Conservation (phyloP, 2,329 filamentous ascomycete species). For the Neonectria sp. region DNA sequence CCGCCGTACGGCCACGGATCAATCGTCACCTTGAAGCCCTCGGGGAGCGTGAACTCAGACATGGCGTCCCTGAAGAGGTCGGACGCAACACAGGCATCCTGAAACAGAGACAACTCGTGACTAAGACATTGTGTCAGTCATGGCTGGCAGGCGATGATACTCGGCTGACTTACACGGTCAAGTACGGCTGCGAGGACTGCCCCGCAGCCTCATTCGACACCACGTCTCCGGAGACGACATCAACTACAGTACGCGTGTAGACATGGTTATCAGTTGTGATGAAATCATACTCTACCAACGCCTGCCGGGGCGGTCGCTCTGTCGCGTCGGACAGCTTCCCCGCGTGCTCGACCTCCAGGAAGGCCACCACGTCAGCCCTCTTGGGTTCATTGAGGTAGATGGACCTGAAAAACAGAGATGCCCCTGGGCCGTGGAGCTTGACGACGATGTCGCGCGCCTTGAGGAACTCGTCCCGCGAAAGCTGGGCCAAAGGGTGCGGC, state of each 20-base stretch:
- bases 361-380: constrained; percentile 71
- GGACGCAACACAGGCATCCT: constrained; percentile 59
- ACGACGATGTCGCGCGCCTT: constrained; percentile 62
- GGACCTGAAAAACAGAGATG: constrained; percentile 64
- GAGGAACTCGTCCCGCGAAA: constrained; percentile 65
- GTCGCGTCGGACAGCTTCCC: constrained; percentile 60
- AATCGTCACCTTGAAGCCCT: constrained; percentile 60
- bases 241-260: constrained; percentile 57
- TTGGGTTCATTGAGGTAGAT: constrained; percentile 75
- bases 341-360: constrained; percentile 74
- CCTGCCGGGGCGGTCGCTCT: constrained; percentile 61
- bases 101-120: constrained; percentile 58
- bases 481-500: constrained; percentile 64
- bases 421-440: constrained; percentile 44
- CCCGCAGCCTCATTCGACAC: constrained; percentile 44
- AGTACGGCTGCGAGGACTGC: constrained; percentile 55
- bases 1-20: constrained; percentile 79
- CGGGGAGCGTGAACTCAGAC: constrained; percentile 62
- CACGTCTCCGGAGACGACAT: constrained; percentile 53
- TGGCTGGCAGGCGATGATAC: background rate
- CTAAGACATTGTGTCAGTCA: constrained; percentile 37
- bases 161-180: constrained; percentile 46
- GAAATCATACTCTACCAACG: constrained; percentile 63
- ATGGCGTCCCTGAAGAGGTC: constrained; percentile 63
- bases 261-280: constrained; percentile 51